These are phyloP conservation scores for Malus domestica DNA, from an alignment of 306 rosid species.

Conservation along the genomic window ASM211411v1 NC_041795.1:2072001-2072500, in stretches of 20 bases:
- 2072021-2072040: too few relatives aligned
- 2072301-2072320: neutral
- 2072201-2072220: neutral
- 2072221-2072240: neutral
- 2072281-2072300: too few relatives aligned
- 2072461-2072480: neutral
- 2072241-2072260: neutral
- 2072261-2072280: neutral
- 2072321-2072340: neutral
- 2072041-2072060: too few relatives aligned
- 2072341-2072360: neutral
- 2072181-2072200: neutral
- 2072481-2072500: neutral
- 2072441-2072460: neutral
- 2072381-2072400: neutral
- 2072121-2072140: too few relatives aligned
- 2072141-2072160: neutral
- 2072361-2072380: neutral
- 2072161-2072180: neutral
- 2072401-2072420: neutral
- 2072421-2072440: neutral
- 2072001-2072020: too few relatives aligned
- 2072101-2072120: too few relatives aligned
- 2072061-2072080: too few relatives aligned
- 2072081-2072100: too few relatives aligned